Conservation (phyloP, 805 yeast species). For the Soucietia sequanensis region DNA sequence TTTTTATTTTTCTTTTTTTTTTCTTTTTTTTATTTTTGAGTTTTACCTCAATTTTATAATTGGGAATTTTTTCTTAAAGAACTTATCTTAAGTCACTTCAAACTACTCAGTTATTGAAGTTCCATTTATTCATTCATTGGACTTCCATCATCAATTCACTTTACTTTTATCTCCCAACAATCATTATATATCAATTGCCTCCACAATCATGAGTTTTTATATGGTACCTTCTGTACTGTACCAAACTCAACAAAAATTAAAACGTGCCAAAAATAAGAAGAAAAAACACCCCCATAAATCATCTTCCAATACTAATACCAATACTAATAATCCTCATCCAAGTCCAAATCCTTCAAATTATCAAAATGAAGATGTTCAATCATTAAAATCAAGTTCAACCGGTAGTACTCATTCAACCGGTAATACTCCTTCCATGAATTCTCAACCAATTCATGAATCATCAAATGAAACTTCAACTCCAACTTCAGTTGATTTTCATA, state of each 20-base stretch:
- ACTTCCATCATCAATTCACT: no score
- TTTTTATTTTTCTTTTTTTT: background rate
- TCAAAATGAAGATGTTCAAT: slow-evolving; percentile 1
- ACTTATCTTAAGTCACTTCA: no score
- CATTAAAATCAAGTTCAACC: background rate
- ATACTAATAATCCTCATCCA: background rate
- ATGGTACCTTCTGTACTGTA: slow-evolving; percentile 40
- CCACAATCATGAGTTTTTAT: slow-evolving; percentile 32
- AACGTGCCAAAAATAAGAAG: slow-evolving; percentile 19
- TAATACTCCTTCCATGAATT: no score
- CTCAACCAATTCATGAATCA: background rate
- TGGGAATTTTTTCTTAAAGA: no score
- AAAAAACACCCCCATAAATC: slow-evolving; percentile 6
- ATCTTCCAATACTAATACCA: background rate
- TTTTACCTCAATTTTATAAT: no score
- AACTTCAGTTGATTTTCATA: background rate
- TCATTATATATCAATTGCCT: no score
- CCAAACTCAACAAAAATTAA: slow-evolving; percentile 40
- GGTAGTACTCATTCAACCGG: slow-evolving; percentile 1
- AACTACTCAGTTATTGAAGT: no score
- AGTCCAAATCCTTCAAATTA: background rate
- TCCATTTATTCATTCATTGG: no score
- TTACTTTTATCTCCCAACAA: no score
- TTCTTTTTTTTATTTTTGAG: no score
- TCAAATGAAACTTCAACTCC: background rate